phyloP scores from a whole-genome alignment of 2,329 filamentous ascomycete species.

The Alternaria longipes region DNA sequence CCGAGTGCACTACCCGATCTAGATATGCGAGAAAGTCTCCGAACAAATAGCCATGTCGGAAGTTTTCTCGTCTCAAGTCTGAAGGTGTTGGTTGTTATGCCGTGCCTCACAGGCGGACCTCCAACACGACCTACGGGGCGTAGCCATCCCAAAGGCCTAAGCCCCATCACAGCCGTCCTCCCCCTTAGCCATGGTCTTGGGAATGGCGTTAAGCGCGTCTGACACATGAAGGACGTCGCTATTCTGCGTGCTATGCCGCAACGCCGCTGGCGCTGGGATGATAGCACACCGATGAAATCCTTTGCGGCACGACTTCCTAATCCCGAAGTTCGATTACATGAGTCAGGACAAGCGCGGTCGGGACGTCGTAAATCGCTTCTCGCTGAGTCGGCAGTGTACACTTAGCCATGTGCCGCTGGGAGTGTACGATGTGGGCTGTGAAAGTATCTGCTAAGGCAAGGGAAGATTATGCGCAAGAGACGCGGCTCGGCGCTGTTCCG shows the following conservation, averaged over 20 bases:
- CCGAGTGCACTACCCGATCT: neutral
- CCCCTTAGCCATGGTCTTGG: conserved; percentile 4
- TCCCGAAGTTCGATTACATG: neutral
- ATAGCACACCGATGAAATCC: conserved; percentile 1
- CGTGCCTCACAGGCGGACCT: neutral
- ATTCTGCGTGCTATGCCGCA: neutral
- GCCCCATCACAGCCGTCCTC: neutral
- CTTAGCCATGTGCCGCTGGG: neutral
- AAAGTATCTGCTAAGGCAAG: neutral
- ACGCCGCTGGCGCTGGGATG: neutral
- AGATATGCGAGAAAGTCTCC: neutral
- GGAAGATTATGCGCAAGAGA: conserved; percentile 3
- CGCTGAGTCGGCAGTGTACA: neutral
- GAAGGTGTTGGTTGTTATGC: neutral
- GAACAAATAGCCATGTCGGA: neutral
- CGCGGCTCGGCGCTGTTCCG: conserved; percentile 6
- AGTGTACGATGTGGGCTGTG: neutral
- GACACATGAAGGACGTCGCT: neutral
- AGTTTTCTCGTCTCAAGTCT: neutral
- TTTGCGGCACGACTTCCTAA: neutral
- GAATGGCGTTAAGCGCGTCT: conserved; percentile 4
- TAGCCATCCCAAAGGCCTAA: neutral
- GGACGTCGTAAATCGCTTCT: neutral
- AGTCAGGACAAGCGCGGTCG: conserved; percentile 5
- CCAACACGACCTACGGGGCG: neutral